These are phyloP conservation scores for Pseudoscleropodium purum DNA, from an alignment of 225 moss, liverwort and hornwort species.

Conservation along the genomic window DNA sequence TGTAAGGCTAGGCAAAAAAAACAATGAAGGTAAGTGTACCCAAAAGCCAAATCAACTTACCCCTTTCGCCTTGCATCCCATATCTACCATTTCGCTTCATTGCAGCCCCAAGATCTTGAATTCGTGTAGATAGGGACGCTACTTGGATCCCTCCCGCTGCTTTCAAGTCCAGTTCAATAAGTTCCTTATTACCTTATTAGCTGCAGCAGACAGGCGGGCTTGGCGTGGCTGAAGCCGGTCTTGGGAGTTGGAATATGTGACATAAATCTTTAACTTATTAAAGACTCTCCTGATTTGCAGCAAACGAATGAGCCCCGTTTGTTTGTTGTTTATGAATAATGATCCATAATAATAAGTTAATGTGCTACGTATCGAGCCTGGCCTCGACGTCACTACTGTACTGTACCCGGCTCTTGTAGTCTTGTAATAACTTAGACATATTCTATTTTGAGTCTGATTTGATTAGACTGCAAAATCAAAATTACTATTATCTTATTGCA, in stretches of 20 bases:
- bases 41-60: no score
- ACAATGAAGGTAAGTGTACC: background rate
- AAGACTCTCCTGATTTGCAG: background rate
- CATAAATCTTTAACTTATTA: no score
- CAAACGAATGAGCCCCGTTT: background rate
- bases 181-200: no score
- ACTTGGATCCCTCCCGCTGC: background rate
- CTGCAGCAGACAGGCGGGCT: background rate
- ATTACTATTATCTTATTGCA: background rate
- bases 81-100: background rate
- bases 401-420: background rate
- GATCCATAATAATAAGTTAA: background rate
- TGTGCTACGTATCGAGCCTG: background rate
- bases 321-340: background rate
- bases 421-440: background rate
- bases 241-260: background rate
- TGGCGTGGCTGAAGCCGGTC: background rate
- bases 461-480: background rate
- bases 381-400: background rate
- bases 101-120: background rate
- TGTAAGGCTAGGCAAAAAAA: no score
- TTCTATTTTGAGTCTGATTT: background rate
- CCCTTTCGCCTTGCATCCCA: background rate
- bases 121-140: fast-evolving
- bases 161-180: background rate